phyloP scores from a whole-genome alignment of 106 monocot genomes.

The Dendrobium catenatum region DNA sequence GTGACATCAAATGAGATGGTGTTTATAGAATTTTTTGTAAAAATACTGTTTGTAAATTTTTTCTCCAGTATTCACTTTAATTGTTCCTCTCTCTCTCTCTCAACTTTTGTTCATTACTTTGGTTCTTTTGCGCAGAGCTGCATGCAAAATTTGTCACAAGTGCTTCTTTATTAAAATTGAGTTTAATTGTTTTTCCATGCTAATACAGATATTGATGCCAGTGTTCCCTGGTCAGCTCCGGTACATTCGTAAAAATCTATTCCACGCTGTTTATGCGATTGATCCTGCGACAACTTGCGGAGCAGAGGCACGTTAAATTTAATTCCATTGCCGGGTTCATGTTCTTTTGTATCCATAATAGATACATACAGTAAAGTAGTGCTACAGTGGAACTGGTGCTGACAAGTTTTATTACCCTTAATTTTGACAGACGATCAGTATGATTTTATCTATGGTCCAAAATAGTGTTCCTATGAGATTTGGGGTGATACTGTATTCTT shows the following conservation, averaged over 20 bases:
- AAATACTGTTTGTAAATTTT: background rate
- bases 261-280: slow-evolving; percentile 87
- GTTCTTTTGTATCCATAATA: background rate
- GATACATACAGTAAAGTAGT: background rate
- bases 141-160: background rate
- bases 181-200: background rate
- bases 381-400: background rate
- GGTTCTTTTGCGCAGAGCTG: background rate
- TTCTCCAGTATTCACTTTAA: background rate
- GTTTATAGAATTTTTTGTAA: background rate
- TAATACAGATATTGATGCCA: slow-evolving; percentile 83
- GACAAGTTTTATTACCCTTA: slow-evolving; percentile 5
- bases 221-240: slow-evolving; percentile 92
- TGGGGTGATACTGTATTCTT: slow-evolving; percentile 88
- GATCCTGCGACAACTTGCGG: slow-evolving; percentile 87
- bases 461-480: slow-evolving; percentile 88
- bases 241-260: slow-evolving; percentile 97
- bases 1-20: background rate
- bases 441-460: slow-evolving; percentile 69
- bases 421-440: slow-evolving; percentile 56
- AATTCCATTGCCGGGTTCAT: background rate
- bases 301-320: slow-evolving; percentile 42
- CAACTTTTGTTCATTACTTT: slow-evolving; percentile 5
- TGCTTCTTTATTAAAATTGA: background rate
- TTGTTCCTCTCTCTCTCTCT: background rate